Evolutionary conservation across 441 rosid genomes (phyloP), one percentile per base, ranked within the genome.

Genomic region (Jatropha podagrica): DNA sequence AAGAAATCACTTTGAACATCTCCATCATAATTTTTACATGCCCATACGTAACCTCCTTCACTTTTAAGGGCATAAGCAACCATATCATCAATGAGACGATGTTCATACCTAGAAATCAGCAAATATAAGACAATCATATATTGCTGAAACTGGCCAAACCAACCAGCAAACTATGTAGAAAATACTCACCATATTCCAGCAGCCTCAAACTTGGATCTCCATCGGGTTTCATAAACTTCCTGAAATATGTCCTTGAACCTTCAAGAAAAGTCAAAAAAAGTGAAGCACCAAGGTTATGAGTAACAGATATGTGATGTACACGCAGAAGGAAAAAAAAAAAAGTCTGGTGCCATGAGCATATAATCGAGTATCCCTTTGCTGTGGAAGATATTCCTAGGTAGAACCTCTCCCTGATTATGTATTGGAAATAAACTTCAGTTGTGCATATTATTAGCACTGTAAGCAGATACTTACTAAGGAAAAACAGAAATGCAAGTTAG

Each of bases 221-320:
- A 95, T 56, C 54, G 76, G 54, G 78, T 81, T 84, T 89, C 91
- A 70, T 93, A 95, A 74, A 91, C 95, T 82, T 93, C 94, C 77
- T 93, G 93, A 83, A 95, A 95, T 75, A 93, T 93, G 85, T 95
- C 98, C 89, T 93, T 95, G 90, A 93, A 95, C 88, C 99, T 95
- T 78, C 72, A 85, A 40, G 65, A 46, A 11, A 8, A 26, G 46
- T 62, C 56, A 61, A 64, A 65, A 44, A 14, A 5, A 20, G 18
- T 41, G 18, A 61, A 62, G n/a, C 44, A 62, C 27, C 38, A 44
- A 62, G 54, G n/a, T 61, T 52, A 52, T 48, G 20, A 59, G 67
- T 3, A 72, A 48, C 17, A 72, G 12, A 9, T 18, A 60, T 44
- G 64, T 32, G 7, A 51, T 11, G 1, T 77, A 14, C 27, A 42